Evolutionary conservation across 2,329 filamentous ascomycete species (phyloP).

Genomic region (Verticillium albo-atrum): DNA sequence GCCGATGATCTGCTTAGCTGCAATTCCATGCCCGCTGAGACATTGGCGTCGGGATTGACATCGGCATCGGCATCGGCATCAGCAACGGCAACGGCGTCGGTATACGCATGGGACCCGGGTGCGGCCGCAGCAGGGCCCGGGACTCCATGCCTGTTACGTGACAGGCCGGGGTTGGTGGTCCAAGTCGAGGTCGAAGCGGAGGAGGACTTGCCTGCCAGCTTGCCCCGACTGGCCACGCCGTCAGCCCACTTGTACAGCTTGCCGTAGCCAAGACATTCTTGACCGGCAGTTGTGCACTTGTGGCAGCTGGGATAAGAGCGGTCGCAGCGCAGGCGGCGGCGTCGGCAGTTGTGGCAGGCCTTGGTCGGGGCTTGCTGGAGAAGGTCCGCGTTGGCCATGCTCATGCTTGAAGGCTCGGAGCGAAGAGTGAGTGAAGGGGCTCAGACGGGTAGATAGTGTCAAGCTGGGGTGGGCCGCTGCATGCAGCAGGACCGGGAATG

Average conservation of each 20-base stretch:
- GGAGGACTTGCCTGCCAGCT: slow-evolving; percentile 34
- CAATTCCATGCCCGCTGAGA: slow-evolving; percentile 7
- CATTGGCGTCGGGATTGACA: not conserved
- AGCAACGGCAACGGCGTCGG: no score
- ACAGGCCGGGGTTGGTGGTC: not conserved
- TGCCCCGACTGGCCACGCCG: slow-evolving; percentile 37
- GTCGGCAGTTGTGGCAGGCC: slow-evolving; percentile 49
- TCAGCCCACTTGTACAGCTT: slow-evolving; percentile 49
- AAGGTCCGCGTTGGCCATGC: not conserved
- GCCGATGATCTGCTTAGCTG: slow-evolving; percentile 17
- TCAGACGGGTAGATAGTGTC: no score
- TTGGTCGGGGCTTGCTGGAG: slow-evolving; percentile 9
- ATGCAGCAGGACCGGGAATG: slow-evolving; percentile 3
- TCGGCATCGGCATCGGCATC: no score
- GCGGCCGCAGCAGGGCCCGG: not conserved
- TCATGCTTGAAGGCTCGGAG: not conserved
- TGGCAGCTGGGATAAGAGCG: slow-evolving; percentile 45
- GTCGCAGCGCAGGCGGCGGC: slow-evolving; percentile 48
- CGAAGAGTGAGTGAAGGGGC: no score
- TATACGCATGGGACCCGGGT: not conserved
- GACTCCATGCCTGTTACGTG: not conserved
- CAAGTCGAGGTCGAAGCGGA: slow-evolving; percentile 9
- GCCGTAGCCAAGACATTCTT: slow-evolving; percentile 49
- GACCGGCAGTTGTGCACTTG: slow-evolving; percentile 43
- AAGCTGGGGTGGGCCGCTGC: not conserved